Percentiles rank a stretch among this genome's conserved stretches.
These are phyloP conservation scores for Coniochaeta sp. DNA, from an alignment of 2,329 filamentous ascomycete genomes.

Conservation along the genomic window DNA sequence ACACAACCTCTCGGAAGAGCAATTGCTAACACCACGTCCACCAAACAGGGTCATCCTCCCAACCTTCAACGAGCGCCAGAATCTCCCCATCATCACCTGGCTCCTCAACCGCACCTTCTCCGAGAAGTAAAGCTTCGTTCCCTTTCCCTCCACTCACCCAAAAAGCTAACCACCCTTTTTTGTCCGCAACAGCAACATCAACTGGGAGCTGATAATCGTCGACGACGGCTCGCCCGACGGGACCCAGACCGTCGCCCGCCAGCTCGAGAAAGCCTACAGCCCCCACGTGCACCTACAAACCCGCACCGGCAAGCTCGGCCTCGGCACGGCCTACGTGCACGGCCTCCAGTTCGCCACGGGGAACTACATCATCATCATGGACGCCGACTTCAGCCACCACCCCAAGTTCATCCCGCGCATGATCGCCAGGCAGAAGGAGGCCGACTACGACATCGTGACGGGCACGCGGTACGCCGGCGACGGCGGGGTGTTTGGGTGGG, in stretches of 20 bases:
- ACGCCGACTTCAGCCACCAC: conserved; percentile 98
- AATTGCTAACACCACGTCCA: neutral
- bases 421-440: conserved; percentile 71
- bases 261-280: conserved; percentile 81
- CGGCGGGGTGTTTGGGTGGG: conserved; percentile 93
- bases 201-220: conserved; percentile 97
- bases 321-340: conserved; percentile 94
- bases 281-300: conserved; percentile 77
- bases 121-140: conserved; percentile 57
- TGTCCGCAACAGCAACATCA: conserved; percentile 62
- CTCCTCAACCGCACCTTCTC: conserved; percentile 88
- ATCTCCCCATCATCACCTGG: conserved; percentile 94
- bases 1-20: neutral
- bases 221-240: conserved; percentile 97
- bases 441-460: conserved; percentile 91
- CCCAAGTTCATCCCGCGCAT: conserved; percentile 97
- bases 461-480: conserved; percentile 88
- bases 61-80: conserved; percentile 97
- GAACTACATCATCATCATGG: conserved; percentile 99
- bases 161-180: neutral
- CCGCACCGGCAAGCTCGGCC: conserved; percentile 90
- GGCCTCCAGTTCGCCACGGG: conserved; percentile 84
- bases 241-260: conserved; percentile 82
- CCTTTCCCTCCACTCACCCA: neutral
- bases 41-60: conserved; percentile 71